Evolutionary conservation across 257 asterid genomes (phyloP).

Genomic region (Datura wrightii): DNA sequence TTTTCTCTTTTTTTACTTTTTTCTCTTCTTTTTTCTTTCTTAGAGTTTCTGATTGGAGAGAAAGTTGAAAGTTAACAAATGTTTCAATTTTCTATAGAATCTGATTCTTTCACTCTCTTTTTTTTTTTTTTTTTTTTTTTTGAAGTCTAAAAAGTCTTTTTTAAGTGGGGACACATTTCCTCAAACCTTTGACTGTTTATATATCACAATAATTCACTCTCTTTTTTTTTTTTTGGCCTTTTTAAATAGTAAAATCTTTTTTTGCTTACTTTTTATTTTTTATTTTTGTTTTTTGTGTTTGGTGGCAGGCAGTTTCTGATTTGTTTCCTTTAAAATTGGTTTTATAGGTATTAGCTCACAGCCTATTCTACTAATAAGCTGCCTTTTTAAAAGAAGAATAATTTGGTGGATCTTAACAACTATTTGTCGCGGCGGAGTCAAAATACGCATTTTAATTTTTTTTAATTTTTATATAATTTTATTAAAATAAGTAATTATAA

Average conservation of each 20-base stretch:
- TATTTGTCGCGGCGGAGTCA: not conserved
- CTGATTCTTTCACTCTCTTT: not conserved
- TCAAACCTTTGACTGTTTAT: constrained; percentile 6
- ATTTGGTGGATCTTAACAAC: not conserved
- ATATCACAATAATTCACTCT: not conserved
- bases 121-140: not conserved
- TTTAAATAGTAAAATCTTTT: not conserved
- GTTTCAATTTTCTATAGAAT: constrained; percentile 1
- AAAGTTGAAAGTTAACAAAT: constrained; percentile 10
- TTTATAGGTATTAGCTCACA: not conserved
- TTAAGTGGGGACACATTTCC: not conserved
- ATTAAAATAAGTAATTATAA: too few species aligned
- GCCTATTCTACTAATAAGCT: not conserved
- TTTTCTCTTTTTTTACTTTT: constrained; percentile 5
- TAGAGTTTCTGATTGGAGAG: not conserved
- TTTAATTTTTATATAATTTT: too few species aligned
- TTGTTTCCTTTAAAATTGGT: not conserved
- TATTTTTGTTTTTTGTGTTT: not conserved
- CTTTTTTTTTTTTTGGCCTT: not conserved
- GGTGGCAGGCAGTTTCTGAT: not conserved
- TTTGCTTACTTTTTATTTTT: not conserved
- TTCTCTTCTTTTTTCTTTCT: not conserved
- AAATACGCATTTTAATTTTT: too few species aligned
- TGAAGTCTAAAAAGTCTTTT: not conserved
- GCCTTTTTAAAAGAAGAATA: not conserved